phyloP scores from a whole-genome alignment of 1,139 yeast species.

The Diutina mesorugosa region DNA sequence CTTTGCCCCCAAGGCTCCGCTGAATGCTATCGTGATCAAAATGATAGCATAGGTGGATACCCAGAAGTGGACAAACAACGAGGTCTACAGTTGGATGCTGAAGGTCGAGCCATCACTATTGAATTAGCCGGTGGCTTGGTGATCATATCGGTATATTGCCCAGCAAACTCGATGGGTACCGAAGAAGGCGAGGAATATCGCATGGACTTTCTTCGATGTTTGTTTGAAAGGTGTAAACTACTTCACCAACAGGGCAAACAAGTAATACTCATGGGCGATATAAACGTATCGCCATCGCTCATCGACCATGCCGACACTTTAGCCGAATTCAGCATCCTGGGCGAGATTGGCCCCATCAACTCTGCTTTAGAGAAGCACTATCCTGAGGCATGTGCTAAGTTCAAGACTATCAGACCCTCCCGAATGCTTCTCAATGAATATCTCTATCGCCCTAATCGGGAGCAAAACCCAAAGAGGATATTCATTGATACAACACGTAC shows the following conservation, averaged over 20 bases:
- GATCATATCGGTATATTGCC: conserved; percentile 74
- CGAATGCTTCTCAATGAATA: conserved; percentile 30
- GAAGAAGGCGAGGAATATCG: conserved; percentile 62
- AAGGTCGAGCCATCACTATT: conserved; percentile 69
- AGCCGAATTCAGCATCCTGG: conserved; percentile 31
- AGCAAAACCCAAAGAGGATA: conserved; percentile 8
- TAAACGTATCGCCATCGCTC: conserved; percentile 67
- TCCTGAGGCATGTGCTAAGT: conserved; percentile 22
- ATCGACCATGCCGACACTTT: conserved; percentile 66
- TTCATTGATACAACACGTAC: conserved; percentile 57
- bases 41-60: conserved; percentile 61
- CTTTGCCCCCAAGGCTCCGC: conserved; percentile 12
- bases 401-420: conserved; percentile 29
- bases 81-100: conserved; percentile 50
- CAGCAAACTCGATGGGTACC: conserved; percentile 69
- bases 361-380: conserved; percentile 28
- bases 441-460: background rate
- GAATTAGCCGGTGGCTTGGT: conserved; percentile 57
- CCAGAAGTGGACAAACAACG: conserved; percentile 24
- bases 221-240: conserved; percentile 49
- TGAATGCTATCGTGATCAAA: conserved; percentile 12
- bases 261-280: conserved; percentile 77
- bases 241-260: conserved; percentile 41
- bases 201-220: conserved; percentile 37
- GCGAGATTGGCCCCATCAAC: conserved; percentile 5